Percentiles rank a stretch among this genome's conserved stretches.
These are phyloP conservation scores for Huntiella omanensis DNA, from an alignment of 2,329 filamentous ascomycete genomes.

Conservation along the genomic window DNA sequence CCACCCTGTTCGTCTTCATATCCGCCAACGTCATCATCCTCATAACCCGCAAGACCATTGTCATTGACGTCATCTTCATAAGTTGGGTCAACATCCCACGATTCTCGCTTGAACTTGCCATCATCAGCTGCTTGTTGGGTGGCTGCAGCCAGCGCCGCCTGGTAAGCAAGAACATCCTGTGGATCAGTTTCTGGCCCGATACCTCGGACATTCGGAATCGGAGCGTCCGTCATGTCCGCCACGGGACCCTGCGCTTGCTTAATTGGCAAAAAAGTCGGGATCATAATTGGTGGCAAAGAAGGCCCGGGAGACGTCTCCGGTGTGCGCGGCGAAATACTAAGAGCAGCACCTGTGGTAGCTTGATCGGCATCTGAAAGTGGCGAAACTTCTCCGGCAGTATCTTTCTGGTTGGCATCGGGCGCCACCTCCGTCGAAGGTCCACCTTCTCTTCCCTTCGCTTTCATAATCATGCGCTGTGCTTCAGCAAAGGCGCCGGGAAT, in stretches of 20 bases:
- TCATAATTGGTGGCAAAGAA: conserved; percentile 1
- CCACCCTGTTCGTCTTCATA: conserved; percentile 31
- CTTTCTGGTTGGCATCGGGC: neutral
- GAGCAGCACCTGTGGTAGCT: neutral
- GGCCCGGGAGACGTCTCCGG: neutral
- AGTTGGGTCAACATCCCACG: conserved; percentile 20
- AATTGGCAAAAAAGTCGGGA: conserved; percentile 6
- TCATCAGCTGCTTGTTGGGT: conserved; percentile 57
- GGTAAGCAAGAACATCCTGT: conserved; percentile 43
- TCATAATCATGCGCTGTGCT: conserved; percentile 22
- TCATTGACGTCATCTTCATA: conserved; percentile 9
- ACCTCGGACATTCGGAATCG: conserved; percentile 3
- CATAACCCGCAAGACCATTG: conserved; percentile 5
- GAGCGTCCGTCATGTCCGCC: neutral
- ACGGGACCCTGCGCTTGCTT: conserved; percentile 2
- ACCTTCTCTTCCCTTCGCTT: conserved; percentile 7
- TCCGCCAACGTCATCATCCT: conserved; percentile 17
- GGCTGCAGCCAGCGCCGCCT: conserved; percentile 67
- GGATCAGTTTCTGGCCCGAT: conserved; percentile 9
- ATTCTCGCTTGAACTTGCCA: conserved; percentile 52
- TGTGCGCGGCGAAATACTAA: neutral
- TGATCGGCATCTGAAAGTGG: neutral
- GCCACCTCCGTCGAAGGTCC: conserved; percentile 8
- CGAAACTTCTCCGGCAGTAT: neutral
- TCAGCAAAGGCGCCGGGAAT: conserved; percentile 38